Evolutionary conservation across 2,329 filamentous ascomycete species (phyloP).

Genomic region (Fusarium sp.): DNA sequence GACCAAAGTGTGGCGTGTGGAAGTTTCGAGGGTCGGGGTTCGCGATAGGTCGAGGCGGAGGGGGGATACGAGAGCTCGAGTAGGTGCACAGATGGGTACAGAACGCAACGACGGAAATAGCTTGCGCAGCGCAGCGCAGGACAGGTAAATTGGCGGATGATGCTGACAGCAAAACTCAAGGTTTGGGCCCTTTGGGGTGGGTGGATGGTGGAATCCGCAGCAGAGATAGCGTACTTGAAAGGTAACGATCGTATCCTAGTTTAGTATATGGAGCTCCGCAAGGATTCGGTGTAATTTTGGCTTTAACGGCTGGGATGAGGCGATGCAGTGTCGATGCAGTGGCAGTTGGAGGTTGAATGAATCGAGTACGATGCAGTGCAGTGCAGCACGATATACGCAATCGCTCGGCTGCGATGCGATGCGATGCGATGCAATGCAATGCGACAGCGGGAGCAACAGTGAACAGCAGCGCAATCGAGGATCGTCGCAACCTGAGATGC

Average conservation of each 20-base stretch:
- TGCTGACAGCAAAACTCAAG: slow-evolving; percentile 24
- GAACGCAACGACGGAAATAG: not conserved
- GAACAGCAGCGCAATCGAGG: slow-evolving; percentile 26
- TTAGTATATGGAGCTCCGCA: slow-evolving; percentile 15
- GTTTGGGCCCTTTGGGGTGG: slow-evolving; percentile 7
- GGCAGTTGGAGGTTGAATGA: not conserved
- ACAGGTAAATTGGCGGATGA: not conserved
- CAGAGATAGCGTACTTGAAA: slow-evolving; percentile 27
- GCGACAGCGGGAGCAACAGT: slow-evolving; percentile 30
- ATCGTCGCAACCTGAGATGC: slow-evolving; percentile 20
- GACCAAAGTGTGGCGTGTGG: slow-evolving; percentile 35
- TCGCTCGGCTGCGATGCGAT: slow-evolving; percentile 9
- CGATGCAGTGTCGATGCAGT: not conserved
- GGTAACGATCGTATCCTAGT: slow-evolving; percentile 26
- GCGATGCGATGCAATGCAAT: slow-evolving; percentile 12
- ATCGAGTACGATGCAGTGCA: slow-evolving; percentile 3
- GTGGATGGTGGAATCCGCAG: slow-evolving; percentile 29
- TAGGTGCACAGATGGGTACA: slow-evolving; percentile 9
- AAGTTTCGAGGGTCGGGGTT: slow-evolving; percentile 9
- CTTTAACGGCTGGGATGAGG: slow-evolving; percentile 2
- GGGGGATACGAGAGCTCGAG: slow-evolving; percentile 20
- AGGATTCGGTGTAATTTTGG: slow-evolving; percentile 23
- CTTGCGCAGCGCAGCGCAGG: not conserved
- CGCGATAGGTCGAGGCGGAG: slow-evolving; percentile 7
- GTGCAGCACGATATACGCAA: slow-evolving; percentile 5